Conservation (phyloP, 2,329 filamentous ascomycete species). For the Fusarium continuum region DNA sequence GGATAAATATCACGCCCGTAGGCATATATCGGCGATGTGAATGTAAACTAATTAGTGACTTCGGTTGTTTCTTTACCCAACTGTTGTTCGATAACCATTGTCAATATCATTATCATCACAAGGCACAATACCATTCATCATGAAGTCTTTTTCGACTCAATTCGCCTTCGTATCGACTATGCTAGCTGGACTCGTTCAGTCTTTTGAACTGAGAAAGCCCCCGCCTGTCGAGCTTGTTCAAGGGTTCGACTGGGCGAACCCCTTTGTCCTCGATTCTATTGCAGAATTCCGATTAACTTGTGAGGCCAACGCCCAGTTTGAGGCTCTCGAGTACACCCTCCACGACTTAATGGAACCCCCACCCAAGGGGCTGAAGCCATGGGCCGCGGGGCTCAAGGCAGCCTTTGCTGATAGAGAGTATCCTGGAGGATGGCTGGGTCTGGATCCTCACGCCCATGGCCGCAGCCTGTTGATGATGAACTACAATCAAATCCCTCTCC, state of each 20-base stretch:
- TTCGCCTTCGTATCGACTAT: slow-evolving; percentile 5
- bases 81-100: neutral
- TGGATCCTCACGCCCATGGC: slow-evolving; percentile 61
- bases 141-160: slow-evolving; percentile 36
- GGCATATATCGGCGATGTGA: neutral
- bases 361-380: slow-evolving; percentile 53
- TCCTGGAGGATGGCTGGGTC: slow-evolving; percentile 62
- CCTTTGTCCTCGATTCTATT: slow-evolving; percentile 47
- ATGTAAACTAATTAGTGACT: neutral
- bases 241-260: slow-evolving; percentile 54
- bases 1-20: slow-evolving; percentile 26
- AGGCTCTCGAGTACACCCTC: slow-evolving; percentile 54
- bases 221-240: slow-evolving; percentile 48
- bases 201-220: slow-evolving; percentile 43
- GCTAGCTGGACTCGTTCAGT: slow-evolving; percentile 34
- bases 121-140: no score
- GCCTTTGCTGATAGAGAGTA: slow-evolving; percentile 55
- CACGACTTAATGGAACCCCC: slow-evolving; percentile 52
- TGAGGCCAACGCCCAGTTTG: slow-evolving; percentile 48
- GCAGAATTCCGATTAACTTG: slow-evolving; percentile 49
- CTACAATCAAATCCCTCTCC: slow-evolving; percentile 54
- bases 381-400: slow-evolving; percentile 52
- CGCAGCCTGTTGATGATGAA: slow-evolving; percentile 59
- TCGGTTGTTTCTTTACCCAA: neutral
- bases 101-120: neutral